phyloP scores from a whole-genome alignment of 768 basidiomycete genomes.

The Obba rivulosa region DNA sequence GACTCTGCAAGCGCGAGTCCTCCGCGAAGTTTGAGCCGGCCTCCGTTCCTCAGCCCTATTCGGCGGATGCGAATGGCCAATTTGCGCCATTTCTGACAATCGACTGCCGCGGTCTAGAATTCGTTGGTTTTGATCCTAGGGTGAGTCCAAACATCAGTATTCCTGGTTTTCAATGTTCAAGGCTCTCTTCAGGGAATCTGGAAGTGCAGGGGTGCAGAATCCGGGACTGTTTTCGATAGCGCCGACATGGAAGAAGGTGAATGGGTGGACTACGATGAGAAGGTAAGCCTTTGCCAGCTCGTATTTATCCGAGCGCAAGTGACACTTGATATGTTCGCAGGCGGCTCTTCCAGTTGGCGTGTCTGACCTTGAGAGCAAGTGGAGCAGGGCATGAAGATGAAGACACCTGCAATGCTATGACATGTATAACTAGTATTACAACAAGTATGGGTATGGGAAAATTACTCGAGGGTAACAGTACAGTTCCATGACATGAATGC shows the following conservation, averaged over 20 bases:
- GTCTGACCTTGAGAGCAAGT: conserved; percentile 59
- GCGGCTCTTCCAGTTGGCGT: conserved; percentile 61
- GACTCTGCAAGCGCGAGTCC: conserved; percentile 72
- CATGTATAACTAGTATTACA: too few species aligned
- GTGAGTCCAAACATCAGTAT: conserved; percentile 34
- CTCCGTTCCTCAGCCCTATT: conserved; percentile 48
- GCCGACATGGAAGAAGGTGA: conserved; percentile 62
- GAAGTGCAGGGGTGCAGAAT: conserved; percentile 63
- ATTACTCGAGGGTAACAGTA: too few species aligned
- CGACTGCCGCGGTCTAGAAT: conserved; percentile 87
- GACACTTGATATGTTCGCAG: conserved; percentile 29
- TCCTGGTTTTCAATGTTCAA: background rate
- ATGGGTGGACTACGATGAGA: conserved; percentile 92
- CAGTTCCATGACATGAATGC: too few species aligned
- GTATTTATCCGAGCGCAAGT: background rate
- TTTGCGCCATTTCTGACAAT: conserved; percentile 63
- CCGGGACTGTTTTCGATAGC: conserved; percentile 53
- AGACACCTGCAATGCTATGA: too few species aligned
- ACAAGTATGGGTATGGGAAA: too few species aligned
- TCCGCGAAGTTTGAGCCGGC: conserved; percentile 72
- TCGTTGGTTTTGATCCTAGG: conserved; percentile 67
- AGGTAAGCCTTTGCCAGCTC: conserved; percentile 39
- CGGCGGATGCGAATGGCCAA: conserved; percentile 50
- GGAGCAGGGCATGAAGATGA: conserved; percentile 52
- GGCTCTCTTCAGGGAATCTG: conserved; percentile 58